Evolutionary conservation across 495 filamentous ascomycete species (phyloP), one percentile per base, ranked within the genome.

Genomic region (Bombardia bombarda): DNA sequence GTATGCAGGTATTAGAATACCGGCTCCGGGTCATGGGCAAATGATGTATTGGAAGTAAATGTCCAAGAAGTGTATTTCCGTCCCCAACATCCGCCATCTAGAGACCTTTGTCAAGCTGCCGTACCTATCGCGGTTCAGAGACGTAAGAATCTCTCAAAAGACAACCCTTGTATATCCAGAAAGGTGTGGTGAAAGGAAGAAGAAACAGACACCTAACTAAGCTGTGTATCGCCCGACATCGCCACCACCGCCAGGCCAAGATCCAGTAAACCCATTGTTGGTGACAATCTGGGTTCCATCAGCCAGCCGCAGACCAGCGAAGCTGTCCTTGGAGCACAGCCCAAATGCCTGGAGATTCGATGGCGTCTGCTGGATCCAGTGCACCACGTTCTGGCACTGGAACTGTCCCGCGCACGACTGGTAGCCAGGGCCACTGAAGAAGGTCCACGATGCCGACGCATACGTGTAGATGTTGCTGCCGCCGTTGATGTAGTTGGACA

Each of bases 381-480:
- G 65, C 57, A 68, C 60, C 28, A 54, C 42, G 56, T 53, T 20
- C 32, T 69, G 66, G 20, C 66, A 69, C 43, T 55, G 16, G 24
- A 30, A 57, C 7, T 17, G 31, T 12, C 60, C 52, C 4, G 48
- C 57, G 41, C 66, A 69, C 1, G 21, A 17, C 43, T 61, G 52
- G 26, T 52, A 49, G 1, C 49, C 49, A 5, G 65, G 64, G 4
- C 67, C 68, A 28, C 77, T 75, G 67, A 85, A 87, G 61, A 86
- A 87, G n/a, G 70, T 73, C 76, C 84, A 87, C 6, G 77, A 62
- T 3, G 82, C 83, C 13, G 71, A 73, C 0, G 73, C 75, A 50
- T 82, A 82, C 0, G 76, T 67, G 33, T 70, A 74, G 2, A 82
- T 58, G 38, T 75, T 51, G 9, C 63, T 66, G 1, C 72, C 73